Conservation (phyloP, 2,329 filamentous ascomycete species). For the Phialophora chinensis region DNA sequence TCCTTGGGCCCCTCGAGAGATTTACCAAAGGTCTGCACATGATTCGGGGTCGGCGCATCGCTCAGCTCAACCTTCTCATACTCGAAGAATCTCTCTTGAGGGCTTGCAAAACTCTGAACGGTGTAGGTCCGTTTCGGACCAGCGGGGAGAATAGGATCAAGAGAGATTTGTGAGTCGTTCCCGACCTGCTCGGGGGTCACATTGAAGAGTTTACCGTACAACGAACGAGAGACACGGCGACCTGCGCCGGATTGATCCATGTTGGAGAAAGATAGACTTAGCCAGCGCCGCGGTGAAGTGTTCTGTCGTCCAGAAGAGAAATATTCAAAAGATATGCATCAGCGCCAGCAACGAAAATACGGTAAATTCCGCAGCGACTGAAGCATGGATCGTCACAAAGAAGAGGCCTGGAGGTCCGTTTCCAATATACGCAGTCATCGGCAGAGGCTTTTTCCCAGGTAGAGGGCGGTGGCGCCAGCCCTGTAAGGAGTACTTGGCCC, state of each 20-base stretch:
- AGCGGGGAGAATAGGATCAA: constrained; percentile 10
- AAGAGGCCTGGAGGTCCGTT: neutral
- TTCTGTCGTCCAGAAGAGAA: neutral
- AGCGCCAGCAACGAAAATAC: neutral
- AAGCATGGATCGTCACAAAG: constrained; percentile 7
- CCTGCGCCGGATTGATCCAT: constrained; percentile 26
- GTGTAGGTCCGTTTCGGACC: constrained; percentile 17
- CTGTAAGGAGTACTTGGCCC: constrained; percentile 4
- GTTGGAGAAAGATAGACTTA: constrained; percentile 7
- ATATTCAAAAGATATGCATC: constrained; percentile 12
- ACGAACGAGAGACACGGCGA: constrained; percentile 23
- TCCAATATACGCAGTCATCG: neutral
- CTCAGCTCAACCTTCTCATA: constrained; percentile 22
- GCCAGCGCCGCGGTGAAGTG: constrained; percentile 1
- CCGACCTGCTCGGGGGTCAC: neutral
- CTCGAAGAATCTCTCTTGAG: constrained; percentile 13
- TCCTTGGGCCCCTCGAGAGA: constrained; percentile 27
- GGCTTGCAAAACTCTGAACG: constrained; percentile 14
- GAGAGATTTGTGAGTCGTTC: constrained; percentile 20
- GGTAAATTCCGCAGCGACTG: neutral
- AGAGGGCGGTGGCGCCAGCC: neutral
- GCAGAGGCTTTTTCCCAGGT: neutral
- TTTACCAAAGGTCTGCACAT: constrained; percentile 10
- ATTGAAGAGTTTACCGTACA: constrained; percentile 28
- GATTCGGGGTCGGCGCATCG: constrained; percentile 13